A percentile compares a stretch with the other conserved stretches of the same genome.
phyloP scores from a whole-genome alignment of 169 alveolate genomes.

The Cryptosporidium ryanae region DNA sequence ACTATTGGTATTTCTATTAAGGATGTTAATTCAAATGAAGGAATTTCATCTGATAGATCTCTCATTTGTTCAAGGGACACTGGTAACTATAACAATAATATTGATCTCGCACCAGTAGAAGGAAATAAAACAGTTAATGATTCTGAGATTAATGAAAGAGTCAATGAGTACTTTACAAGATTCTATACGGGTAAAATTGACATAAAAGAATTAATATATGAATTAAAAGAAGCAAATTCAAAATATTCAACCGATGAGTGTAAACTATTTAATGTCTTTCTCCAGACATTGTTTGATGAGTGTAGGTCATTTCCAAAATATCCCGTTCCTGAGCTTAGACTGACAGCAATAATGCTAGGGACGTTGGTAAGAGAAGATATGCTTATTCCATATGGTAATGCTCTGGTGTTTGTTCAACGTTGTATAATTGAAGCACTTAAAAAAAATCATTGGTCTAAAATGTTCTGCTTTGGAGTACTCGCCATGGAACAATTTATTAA shows the following conservation, averaged over 20 bases:
- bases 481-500: slow-evolving; percentile 79
- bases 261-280: slow-evolving; percentile 39
- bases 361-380: slow-evolving; percentile 75
- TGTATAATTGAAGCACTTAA: slow-evolving; percentile 80
- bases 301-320: slow-evolving; percentile 88
- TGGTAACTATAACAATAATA: too few relatives aligned
- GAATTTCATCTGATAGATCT: neutral
- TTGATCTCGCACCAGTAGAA: neutral
- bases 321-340: slow-evolving; percentile 85
- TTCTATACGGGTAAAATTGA: slow-evolving; percentile 45
- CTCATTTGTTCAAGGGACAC: too few relatives aligned
- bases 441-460: slow-evolving; percentile 76
- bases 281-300: slow-evolving; percentile 85
- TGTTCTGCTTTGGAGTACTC: slow-evolving; percentile 80
- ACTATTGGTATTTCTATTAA: neutral
- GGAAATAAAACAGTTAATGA: neutral
- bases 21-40: neutral
- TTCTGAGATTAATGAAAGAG: slow-evolving; percentile 10
- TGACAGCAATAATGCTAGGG: slow-evolving; percentile 87
- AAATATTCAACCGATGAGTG: neutral
- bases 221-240: slow-evolving; percentile 13
- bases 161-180: slow-evolving; percentile 34
- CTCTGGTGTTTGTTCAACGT: slow-evolving; percentile 77
- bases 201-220: neutral
- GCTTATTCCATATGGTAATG: slow-evolving; percentile 74